These are phyloP conservation scores for Exserohilum rostratum DNA, from an alignment of 2,329 filamentous ascomycete genomes.

Conservation along the genomic window DNA sequence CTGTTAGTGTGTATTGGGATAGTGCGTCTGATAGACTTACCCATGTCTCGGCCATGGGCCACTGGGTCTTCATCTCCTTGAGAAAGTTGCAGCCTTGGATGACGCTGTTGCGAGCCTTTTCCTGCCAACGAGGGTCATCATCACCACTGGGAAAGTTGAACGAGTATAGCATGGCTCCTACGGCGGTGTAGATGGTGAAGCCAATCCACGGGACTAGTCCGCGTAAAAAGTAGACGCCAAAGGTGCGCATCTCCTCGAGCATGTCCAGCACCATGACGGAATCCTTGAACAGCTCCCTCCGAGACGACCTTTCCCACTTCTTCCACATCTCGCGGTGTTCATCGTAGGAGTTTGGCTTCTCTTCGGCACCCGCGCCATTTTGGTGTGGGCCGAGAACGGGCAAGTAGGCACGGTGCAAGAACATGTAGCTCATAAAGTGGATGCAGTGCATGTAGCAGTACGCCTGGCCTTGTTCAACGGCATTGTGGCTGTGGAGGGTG, in stretches of 20 bases:
- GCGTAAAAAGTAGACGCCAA: slow-evolving; percentile 49
- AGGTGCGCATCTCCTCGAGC: slow-evolving; percentile 50
- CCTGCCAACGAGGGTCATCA: slow-evolving; percentile 41
- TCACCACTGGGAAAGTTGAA: slow-evolving; percentile 47
- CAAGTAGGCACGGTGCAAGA: slow-evolving; percentile 49
- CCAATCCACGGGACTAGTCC: slow-evolving; percentile 51
- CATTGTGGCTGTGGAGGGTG: slow-evolving; percentile 49
- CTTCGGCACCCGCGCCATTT: slow-evolving; percentile 32
- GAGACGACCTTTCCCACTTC: slow-evolving; percentile 46
- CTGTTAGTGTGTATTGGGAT: background rate
- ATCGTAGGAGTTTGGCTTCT: slow-evolving; percentile 40
- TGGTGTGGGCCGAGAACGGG: slow-evolving; percentile 47
- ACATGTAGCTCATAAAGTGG: slow-evolving; percentile 52
- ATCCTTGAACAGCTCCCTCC: slow-evolving; percentile 46
- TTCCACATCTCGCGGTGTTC: slow-evolving; percentile 45
- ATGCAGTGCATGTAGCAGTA: slow-evolving; percentile 53
- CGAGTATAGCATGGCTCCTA: slow-evolving; percentile 50
- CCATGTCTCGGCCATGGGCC: slow-evolving; percentile 51
- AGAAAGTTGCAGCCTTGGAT: slow-evolving; percentile 47
- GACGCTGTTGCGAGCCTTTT: slow-evolving; percentile 42
- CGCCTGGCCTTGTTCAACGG: slow-evolving; percentile 50
- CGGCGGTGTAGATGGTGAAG: slow-evolving; percentile 51
- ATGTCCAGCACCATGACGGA: slow-evolving; percentile 48
- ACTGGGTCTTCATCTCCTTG: slow-evolving; percentile 50
- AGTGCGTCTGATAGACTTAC: background rate